These are phyloP conservation scores for Venturia nashicola DNA, from an alignment of 2,329 filamentous ascomycete genomes.

Conservation along the genomic window DNA sequence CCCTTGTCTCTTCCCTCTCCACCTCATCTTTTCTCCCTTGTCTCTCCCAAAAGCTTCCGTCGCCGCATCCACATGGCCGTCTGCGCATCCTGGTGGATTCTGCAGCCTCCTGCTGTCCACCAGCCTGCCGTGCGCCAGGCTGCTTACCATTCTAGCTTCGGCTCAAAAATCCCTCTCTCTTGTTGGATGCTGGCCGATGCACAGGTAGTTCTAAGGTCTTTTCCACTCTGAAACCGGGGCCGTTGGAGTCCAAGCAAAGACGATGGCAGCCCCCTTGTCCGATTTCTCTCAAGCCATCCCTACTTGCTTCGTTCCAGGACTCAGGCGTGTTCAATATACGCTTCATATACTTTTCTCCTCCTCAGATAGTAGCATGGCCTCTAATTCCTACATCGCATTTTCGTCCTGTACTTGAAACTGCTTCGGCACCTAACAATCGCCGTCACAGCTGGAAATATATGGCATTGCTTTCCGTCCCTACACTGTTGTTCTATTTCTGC, in stretches of 20 bases:
- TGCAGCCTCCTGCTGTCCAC: not conserved
- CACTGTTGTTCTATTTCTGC: not conserved
- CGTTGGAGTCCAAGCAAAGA: not conserved
- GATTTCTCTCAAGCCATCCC: not conserved
- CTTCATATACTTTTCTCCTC: not conserved
- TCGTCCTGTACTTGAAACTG: conserved; percentile 2
- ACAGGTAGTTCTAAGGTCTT: not conserved
- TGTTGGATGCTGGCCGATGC: not conserved
- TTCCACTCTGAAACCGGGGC: not conserved
- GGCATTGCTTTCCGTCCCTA: not conserved
- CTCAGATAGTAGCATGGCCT: not conserved
- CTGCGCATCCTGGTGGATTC: not conserved
- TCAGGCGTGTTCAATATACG: conserved; percentile 4
- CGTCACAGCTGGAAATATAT: not conserved
- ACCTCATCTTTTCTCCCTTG: not conserved
- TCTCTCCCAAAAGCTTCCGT: not conserved
- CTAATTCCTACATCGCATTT: not conserved
- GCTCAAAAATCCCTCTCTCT: not conserved
- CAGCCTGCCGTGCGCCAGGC: not conserved
- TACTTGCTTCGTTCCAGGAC: conserved; percentile 1
- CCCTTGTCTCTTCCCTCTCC: too few species aligned
- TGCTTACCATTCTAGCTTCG: not conserved
- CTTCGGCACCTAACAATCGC: not conserved
- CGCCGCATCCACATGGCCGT: not conserved
- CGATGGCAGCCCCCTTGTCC: not conserved